Evolutionary conservation across 148 eudicot species (phyloP).

Genomic region (Arctostaphylos glauca): DNA sequence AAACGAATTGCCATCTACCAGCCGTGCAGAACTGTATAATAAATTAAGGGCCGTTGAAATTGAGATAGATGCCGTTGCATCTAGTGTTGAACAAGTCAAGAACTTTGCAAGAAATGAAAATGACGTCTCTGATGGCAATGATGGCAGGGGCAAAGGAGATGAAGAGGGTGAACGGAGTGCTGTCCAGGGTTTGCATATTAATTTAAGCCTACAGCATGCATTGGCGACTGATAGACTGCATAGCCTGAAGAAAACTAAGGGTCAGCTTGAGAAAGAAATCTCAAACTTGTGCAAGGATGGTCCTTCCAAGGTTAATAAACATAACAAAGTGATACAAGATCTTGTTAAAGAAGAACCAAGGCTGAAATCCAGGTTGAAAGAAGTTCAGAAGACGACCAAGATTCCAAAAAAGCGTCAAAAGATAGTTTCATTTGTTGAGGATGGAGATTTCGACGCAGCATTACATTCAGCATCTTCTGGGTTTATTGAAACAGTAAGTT

Average conservation of each 20-base stretch:
- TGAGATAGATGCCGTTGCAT: conserved; percentile 91
- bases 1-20: conserved; percentile 33
- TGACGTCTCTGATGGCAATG: conserved; percentile 22
- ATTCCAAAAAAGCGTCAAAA: conserved; percentile 53
- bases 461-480: conserved; percentile 91
- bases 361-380: conserved; percentile 48
- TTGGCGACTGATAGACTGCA: conserved; percentile 74
- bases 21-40: conserved; percentile 52
- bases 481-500: conserved; percentile 92
- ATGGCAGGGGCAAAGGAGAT: conserved; percentile 32
- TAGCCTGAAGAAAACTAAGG: conserved; percentile 77
- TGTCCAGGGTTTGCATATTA: conserved; percentile 36
- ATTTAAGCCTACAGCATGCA: conserved; percentile 75
- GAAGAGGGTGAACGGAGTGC: conserved; percentile 32
- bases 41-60: conserved; percentile 68
- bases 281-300: conserved; percentile 39
- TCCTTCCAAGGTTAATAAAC: conserved; percentile 26
- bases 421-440: conserved; percentile 59
- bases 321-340: conserved; percentile 52
- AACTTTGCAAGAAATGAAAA: conserved; percentile 42
- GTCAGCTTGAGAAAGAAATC: conserved; percentile 62
- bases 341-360: conserved; percentile 67
- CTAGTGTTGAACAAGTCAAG: conserved; percentile 62
- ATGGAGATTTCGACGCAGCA: conserved; percentile 80
- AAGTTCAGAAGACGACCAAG: conserved; percentile 41